Base-by-base conservation (phyloP, 495 filamentous ascomycete genomes). In the Glarea lozoyensis region DNA sequence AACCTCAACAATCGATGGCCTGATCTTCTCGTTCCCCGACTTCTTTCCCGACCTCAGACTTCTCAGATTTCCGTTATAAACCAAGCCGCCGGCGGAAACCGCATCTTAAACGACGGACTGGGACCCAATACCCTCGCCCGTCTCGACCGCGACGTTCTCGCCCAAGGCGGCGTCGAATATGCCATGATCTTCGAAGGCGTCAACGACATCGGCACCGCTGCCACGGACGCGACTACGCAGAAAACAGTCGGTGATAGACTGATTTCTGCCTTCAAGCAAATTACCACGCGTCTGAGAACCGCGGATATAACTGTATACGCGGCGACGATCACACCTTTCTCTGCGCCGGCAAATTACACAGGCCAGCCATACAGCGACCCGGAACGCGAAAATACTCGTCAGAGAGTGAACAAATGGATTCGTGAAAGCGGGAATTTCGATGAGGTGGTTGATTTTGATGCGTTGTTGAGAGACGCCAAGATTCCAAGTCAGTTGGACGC, bases 1-100 rank as follows among this genome's bases (percentile, higher is more conserved):
- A 74, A 88, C 51, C 58, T 53, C 10, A 83, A 88, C 48, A 73
- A 82, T 48, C 74, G 79, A 71, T 82, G 82, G 81, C 78, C 81
- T 3, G 79, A 85, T 52, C 59, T 79, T 1, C 62, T 86, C 18
- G 58, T 81, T 16, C 62, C 66, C 10, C 65, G 66, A 12, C 61
- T 84, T 59, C 71, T 74, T 37, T 56, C 66, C 20, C 46, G 65
- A 40, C 52, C 60, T 4, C 49, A 65, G 17, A 76, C 65, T 21
- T 37, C 17, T 5, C 51, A 66, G 27, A 69, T 84, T 19, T 63
- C 68, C 4, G 65, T 85, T 13, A 65, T 70, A 52, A 85, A 85
- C 62, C 75, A 84, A 62, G 81, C 80, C n/a, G 81, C 80, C 0
- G 82, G 81, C 30, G 81, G 81, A 25, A 85, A 86, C 63, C 63